Evolutionary conservation across 306 rosid species (phyloP).

Genomic region (Amphicarpaea edgeworthii): DNA sequence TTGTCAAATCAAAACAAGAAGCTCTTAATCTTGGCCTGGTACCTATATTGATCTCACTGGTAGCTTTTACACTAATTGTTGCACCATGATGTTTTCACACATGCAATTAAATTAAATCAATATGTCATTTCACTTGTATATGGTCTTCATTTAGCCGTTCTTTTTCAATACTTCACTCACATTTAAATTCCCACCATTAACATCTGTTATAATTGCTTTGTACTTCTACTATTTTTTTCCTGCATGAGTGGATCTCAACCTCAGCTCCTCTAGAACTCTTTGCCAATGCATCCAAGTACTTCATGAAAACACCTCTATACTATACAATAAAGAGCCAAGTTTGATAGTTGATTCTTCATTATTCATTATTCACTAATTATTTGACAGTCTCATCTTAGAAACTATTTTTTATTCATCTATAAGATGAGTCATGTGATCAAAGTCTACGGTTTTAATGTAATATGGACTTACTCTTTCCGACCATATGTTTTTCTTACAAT

Average conservation of each 20-base stretch:
- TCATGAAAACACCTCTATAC: conserved; percentile 14
- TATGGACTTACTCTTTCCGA: background rate
- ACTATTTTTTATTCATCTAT: conserved; percentile 23
- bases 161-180: background rate
- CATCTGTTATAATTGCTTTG: conserved; percentile 6
- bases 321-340: background rate
- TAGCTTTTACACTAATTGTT: background rate
- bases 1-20: conserved; percentile 77
- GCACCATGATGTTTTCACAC: conserved; percentile 4
- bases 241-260: background rate
- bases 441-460: conserved; percentile 4
- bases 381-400: conserved; percentile 21
- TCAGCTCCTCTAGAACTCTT: background rate
- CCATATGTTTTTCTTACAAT: conserved; percentile 22
- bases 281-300: conserved; percentile 20
- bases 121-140: background rate
- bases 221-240: background rate
- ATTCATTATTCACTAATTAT: conserved; percentile 15
- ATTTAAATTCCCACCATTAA: background rate
- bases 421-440: conserved; percentile 5
- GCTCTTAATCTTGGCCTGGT: conserved; percentile 86
- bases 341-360: background rate
- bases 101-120: background rate
- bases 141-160: background rate
- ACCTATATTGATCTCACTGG: background rate